Evolutionary conservation across 2,329 filamentous ascomycete species (phyloP).

Genomic region (Cercospora janseana): DNA sequence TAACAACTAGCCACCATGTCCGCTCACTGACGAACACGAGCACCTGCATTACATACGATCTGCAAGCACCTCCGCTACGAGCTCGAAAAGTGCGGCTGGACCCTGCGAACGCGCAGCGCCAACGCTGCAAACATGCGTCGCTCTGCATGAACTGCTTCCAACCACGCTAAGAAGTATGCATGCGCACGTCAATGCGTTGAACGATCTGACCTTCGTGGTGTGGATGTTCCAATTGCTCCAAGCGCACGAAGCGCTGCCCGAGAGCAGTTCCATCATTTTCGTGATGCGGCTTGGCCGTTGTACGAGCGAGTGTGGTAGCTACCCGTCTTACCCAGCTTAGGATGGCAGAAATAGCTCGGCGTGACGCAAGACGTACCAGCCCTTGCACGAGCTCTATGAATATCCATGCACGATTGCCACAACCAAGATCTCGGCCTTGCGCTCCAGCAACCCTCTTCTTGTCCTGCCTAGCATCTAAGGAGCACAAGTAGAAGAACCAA

Average conservation of each 20-base stretch:
- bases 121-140: not conserved
- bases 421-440: slow-evolving; percentile 2
- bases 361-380: slow-evolving; percentile 6
- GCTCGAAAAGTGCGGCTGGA: not conserved
- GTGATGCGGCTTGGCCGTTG: slow-evolving; percentile 1
- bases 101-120: not conserved
- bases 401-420: slow-evolving; percentile 5
- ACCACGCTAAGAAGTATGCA: not conserved
- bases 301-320: slow-evolving; percentile 6
- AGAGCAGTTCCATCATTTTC: not conserved
- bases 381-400: not conserved
- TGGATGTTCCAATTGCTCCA: no score
- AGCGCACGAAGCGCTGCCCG: no score
- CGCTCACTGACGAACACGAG: not conserved
- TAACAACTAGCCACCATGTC: not conserved
- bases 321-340: slow-evolving; percentile 1
- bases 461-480: no score
- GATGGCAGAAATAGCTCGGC: slow-evolving; percentile 6
- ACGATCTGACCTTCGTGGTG: no score
- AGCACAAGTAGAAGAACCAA: no score
- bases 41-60: not conserved
- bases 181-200: not conserved
- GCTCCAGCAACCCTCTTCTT: no score
- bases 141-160: not conserved
- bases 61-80: not conserved